These are phyloP conservation scores for Fusarium nematophilum DNA, from an alignment of 2,329 filamentous ascomycete genomes.

Conservation along the genomic window DNA sequence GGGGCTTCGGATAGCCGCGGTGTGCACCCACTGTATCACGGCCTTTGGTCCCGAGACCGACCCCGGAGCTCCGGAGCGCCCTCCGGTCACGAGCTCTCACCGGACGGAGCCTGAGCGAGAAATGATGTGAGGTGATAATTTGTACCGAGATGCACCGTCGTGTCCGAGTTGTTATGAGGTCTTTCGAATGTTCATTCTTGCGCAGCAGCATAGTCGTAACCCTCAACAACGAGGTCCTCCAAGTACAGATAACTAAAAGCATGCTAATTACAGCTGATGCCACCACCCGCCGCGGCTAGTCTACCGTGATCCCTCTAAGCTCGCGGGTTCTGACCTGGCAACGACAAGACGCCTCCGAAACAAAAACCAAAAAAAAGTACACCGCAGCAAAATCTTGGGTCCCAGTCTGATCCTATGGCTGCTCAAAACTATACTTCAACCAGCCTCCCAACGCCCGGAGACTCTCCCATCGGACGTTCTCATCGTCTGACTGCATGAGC, in stretches of 20 bases:
- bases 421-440: conserved; percentile 73
- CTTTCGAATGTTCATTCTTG: conserved; percentile 29
- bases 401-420: conserved; percentile 37
- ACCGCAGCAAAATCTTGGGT: conserved; percentile 26
- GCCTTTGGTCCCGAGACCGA: conserved; percentile 34
- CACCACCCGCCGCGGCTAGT: conserved; percentile 40
- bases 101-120: no score
- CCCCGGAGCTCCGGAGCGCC: conserved; percentile 36
- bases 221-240: conserved; percentile 25
- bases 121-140: no score
- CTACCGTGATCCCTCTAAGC: conserved; percentile 40
- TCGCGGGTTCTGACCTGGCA: conserved; percentile 28
- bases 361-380: conserved; percentile 39
- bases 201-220: conserved; percentile 30
- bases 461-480: conserved; percentile 93
- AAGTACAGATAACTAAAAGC: conserved; percentile 41
- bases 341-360: conserved; percentile 38
- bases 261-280: conserved; percentile 48
- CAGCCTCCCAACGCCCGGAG: conserved; percentile 80
- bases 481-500: conserved; percentile 89
- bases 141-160: no score
- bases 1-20: conserved; percentile 29
- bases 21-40: conserved; percentile 29
- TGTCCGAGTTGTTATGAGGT: no score
- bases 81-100: conserved; percentile 34